A percentile compares a stretch with the other conserved stretches of the same genome.
Conservation (phyloP, 2,329 filamentous ascomycete species). For the Venturiaceae sp. region DNA sequence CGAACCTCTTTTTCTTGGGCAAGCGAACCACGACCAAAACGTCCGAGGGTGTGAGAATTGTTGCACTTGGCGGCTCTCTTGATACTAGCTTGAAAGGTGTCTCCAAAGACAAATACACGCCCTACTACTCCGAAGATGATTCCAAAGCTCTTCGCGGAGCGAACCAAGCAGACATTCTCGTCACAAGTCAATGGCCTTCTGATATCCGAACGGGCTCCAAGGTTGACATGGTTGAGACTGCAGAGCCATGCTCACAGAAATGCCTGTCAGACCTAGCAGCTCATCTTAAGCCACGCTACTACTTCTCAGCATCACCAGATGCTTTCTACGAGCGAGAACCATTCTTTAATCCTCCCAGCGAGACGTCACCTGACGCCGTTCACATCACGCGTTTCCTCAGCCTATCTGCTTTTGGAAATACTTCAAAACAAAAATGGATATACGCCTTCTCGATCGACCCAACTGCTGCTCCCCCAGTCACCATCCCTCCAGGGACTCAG, state of each 20-base stretch:
- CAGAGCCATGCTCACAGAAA: constrained; percentile 40
- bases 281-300: constrained; percentile 80
- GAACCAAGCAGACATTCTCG: constrained; percentile 71
- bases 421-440: constrained; percentile 67
- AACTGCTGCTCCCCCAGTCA: constrained; percentile 47
- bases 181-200: constrained; percentile 81
- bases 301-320: constrained; percentile 62
- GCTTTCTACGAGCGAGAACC: constrained; percentile 88
- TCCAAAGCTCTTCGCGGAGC: constrained; percentile 66
- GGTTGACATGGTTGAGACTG: constrained; percentile 42
- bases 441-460: constrained; percentile 61
- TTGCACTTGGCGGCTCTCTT: constrained; percentile 69
- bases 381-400: constrained; percentile 83
- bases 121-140: constrained; percentile 69
- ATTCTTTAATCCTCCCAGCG: constrained; percentile 59
- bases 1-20: constrained; percentile 85
- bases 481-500: constrained; percentile 62
- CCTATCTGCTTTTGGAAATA: constrained; percentile 68
- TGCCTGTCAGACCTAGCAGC: constrained; percentile 71
- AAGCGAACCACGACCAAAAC: constrained; percentile 85
- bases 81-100: constrained; percentile 51
- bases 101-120: constrained; percentile 57
- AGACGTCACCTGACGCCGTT: constrained; percentile 39
- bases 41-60: constrained; percentile 77
- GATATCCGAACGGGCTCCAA: constrained; percentile 61